Evolutionary conservation across 2,329 filamentous ascomycete species (phyloP).

Genomic region (Trichoderma brevicompactum): DNA sequence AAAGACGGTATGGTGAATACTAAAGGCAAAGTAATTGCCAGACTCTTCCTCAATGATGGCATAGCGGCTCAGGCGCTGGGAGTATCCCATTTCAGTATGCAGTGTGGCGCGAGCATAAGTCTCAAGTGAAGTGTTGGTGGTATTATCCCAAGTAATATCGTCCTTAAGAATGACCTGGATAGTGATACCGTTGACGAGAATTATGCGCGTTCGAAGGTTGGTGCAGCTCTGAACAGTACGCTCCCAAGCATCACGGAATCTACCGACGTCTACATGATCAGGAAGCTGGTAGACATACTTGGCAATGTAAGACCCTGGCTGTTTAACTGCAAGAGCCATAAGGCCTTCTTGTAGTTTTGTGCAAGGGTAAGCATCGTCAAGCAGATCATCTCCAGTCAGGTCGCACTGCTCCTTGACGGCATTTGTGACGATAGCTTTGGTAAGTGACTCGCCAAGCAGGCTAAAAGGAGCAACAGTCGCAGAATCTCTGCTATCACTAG

Average conservation of each 20-base stretch:
- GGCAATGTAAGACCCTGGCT: constrained; percentile 23
- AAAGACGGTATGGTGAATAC: constrained; percentile 26
- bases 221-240: constrained; percentile 4
- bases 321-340: constrained; percentile 25
- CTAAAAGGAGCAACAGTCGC: not conserved
- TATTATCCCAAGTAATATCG: constrained; percentile 20
- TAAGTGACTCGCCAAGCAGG: not conserved
- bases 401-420: constrained; percentile 8
- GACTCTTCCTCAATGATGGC: constrained; percentile 22
- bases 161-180: constrained; percentile 8
- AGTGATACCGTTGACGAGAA: constrained; percentile 6
- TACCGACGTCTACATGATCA: not conserved
- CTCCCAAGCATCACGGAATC: constrained; percentile 25
- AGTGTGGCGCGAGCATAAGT: not conserved
- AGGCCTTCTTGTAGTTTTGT: constrained; percentile 24
- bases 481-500: not conserved
- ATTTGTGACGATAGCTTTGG: not conserved
- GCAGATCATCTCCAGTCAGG: constrained; percentile 13
- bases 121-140: not conserved
- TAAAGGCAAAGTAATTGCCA: constrained; percentile 18
- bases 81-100: constrained; percentile 24
- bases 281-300: constrained; percentile 25
- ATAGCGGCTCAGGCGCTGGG: constrained; percentile 27
- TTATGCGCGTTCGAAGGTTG: constrained; percentile 19
- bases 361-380: constrained; percentile 29